These are phyloP conservation scores for Xylariaceae sp. DNA, from an alignment of 2,329 filamentous ascomycete species.

Conservation along the genomic window DNA sequence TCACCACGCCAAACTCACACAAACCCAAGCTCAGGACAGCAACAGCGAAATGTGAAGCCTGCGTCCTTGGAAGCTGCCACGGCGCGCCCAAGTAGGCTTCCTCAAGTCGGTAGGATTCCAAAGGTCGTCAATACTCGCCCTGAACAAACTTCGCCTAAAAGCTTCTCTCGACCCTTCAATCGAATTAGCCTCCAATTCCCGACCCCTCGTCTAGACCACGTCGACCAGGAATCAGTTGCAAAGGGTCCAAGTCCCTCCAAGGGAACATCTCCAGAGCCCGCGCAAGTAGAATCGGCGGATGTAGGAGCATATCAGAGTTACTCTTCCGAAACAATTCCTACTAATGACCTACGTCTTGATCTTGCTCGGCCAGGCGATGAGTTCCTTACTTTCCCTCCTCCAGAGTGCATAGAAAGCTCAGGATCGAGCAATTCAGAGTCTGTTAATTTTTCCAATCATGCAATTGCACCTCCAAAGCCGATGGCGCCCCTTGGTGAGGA, in stretches of 20 bases:
- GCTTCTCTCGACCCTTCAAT: conserved; percentile 84
- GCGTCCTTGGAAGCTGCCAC: conserved; percentile 9
- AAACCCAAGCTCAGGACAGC: neutral
- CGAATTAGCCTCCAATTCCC: conserved; percentile 51
- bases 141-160: conserved; percentile 70
- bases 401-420: conserved; percentile 58
- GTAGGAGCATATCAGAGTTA: conserved; percentile 37
- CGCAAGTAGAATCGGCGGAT: conserved; percentile 41
- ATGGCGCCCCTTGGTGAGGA: conserved; percentile 72
- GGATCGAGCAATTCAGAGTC: conserved; percentile 71
- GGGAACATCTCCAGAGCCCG: conserved; percentile 44
- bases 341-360: conserved; percentile 37
- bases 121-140: conserved; percentile 72
- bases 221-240: conserved; percentile 48
- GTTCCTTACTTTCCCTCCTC: conserved; percentile 74
- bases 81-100: conserved; percentile 64
- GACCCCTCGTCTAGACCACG: conserved; percentile 30
- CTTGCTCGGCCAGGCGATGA: conserved; percentile 49
- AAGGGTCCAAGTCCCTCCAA: conserved; percentile 51
- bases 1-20: conserved; percentile 4
- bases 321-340: conserved; percentile 36
- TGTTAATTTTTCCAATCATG: conserved; percentile 62
- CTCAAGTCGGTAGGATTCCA: conserved; percentile 84
- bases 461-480: conserved; percentile 65
- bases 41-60: neutral